Conservation (phyloP, 208 protist species). For the Endotrypanum monterogeii region DNA sequence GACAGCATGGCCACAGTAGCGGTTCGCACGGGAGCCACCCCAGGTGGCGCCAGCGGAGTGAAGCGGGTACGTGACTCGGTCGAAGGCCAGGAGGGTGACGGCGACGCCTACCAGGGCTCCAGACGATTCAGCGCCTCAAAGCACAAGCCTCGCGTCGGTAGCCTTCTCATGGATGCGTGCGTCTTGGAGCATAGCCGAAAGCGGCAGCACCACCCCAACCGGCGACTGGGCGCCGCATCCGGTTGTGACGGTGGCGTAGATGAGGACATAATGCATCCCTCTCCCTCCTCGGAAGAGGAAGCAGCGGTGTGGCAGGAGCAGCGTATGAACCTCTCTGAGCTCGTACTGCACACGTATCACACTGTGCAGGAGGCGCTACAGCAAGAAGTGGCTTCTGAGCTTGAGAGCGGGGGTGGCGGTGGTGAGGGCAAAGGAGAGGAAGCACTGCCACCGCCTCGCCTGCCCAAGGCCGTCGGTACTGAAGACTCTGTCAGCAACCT, state of each 20-base stretch:
- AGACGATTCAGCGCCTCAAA: background rate
- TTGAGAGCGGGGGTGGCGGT: background rate
- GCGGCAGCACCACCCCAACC: conserved; percentile 6
- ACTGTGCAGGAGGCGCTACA: conserved; percentile 17
- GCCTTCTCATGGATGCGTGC: conserved; percentile 15
- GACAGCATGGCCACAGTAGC: conserved; percentile 22
- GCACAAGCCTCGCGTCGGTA: conserved; percentile 5
- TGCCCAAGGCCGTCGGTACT: background rate
- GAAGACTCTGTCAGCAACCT: conserved; percentile 25
- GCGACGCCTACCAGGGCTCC: background rate
- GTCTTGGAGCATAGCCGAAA: conserved; percentile 20
- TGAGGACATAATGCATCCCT: conserved; percentile 15
- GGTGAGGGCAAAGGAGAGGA: background rate
- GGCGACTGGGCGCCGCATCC: background rate
- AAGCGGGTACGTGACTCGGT: conserved; percentile 4
- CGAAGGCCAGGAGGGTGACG: background rate
- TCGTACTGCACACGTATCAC: conserved; percentile 51
- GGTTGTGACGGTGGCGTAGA: conserved; percentile 18
- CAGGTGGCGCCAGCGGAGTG: background rate
- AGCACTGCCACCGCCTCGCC: background rate
- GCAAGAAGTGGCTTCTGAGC: conserved; percentile 14
- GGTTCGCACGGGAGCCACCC: conserved; percentile 5
- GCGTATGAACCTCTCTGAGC: conserved; percentile 45
- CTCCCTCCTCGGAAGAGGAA: conserved; percentile 18
- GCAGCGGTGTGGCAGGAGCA: conserved; percentile 27